Base-by-base conservation (phyloP, 2,329 filamentous ascomycete genomes). In the Fusarium sp. region DNA sequence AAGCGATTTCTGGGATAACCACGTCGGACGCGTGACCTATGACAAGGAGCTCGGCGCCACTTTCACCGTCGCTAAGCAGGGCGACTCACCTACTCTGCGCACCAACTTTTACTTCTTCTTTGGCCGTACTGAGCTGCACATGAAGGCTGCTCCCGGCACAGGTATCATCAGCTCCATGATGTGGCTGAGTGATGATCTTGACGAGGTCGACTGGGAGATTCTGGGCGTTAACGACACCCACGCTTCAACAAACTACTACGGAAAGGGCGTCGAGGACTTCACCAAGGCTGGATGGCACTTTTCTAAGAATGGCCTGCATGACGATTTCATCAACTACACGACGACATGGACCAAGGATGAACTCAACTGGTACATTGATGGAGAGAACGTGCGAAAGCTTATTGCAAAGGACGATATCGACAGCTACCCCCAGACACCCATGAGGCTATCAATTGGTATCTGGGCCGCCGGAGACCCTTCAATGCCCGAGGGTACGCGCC, bases 191-290 rank as follows among this genome's bases (percentile, higher is more conserved):
- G 91, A 96, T 72, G 90, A 94, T 72, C 85, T 95, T 15, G 94
- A 97, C 77, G 93, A 97, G 80, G 89, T 97, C 40, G 94, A 97
- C 76, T 95, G 92, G 88, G 92, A 96, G 76, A 92, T 92, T 75
- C 85, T 93, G 61, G 92, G 92, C 45, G 85, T 85, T 58, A 90
- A 92, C 75, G 79, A 82, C 57, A 87, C 83, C 16, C 80, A 84
- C 34, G 91, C 87, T 10, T 85, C 92, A 72, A 90, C 88, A 71
- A 94, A 95, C 82, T 95, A 91, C 80, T 95, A 92, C 73, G 90
- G 92, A 77, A 93, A 94, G 82, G 92, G 91, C 49, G 83, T 80
- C 81, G 82, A 88, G 80, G 77, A 91, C 83, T 76, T 83, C 80
- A 84, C 88, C 72, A 89, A 91, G 67, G 91, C 86, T 66, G 83